A percentile compares a stretch with the other conserved stretches of the same genome.
These are phyloP conservation scores for Orbilia oligospora DNA, from an alignment of 2,329 filamentous ascomycete genomes.

Conservation along the genomic window DNA sequence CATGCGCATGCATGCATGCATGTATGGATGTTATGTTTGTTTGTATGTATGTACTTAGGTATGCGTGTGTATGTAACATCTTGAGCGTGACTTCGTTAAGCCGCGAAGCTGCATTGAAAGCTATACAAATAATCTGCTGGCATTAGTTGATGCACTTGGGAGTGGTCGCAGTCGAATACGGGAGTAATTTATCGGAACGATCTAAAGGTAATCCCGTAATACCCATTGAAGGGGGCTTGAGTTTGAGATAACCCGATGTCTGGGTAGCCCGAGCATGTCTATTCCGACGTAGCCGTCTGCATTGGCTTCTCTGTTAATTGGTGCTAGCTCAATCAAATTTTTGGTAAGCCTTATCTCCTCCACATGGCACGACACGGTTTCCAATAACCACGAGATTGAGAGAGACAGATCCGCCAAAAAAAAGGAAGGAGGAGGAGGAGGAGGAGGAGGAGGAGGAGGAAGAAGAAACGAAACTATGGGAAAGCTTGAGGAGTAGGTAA, in stretches of 20 bases:
- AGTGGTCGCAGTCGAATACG: constrained; percentile 11
- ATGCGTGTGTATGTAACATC: constrained; percentile 11
- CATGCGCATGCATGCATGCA: constrained; percentile 30
- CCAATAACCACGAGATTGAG: background rate
- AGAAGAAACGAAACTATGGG: background rate
- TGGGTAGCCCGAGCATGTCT: constrained; percentile 2
- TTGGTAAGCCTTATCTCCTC: background rate
- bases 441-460: background rate
- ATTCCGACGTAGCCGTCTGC: constrained; percentile 19
- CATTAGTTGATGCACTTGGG: constrained; percentile 39
- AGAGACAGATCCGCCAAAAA: too few species aligned
- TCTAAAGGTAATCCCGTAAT: constrained; percentile 40
- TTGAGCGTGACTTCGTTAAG: constrained; percentile 34
- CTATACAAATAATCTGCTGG: constrained; percentile 49
- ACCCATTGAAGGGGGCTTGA: constrained; percentile 4
- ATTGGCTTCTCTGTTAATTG: constrained; percentile 21
- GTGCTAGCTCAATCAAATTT: background rate
- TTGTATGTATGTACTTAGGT: too few species aligned
- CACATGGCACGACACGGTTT: background rate
- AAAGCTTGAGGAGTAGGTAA: background rate
- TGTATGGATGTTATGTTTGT: too few species aligned
- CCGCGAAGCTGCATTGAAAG: constrained; percentile 36
- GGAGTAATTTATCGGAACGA: constrained; percentile 46
- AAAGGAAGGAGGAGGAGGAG: too few species aligned
- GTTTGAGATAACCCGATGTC: constrained; percentile 21